Conservation (phyloP, 352 stramenopile genomes). For the Phytophthora chlamydospora region DNA sequence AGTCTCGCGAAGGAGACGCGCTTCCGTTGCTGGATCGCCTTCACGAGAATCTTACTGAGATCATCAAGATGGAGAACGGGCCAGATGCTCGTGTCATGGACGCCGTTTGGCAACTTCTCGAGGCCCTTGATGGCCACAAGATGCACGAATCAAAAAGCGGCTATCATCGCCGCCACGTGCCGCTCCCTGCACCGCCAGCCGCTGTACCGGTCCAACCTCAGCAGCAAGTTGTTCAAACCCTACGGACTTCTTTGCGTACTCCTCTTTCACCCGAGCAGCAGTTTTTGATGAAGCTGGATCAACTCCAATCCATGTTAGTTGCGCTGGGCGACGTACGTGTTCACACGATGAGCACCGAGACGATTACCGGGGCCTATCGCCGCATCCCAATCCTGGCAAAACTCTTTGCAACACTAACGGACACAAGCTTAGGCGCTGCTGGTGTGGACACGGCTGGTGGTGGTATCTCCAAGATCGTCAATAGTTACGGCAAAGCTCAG, state of each 20-base stretch:
- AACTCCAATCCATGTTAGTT: constrained; percentile 59
- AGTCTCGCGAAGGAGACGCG: constrained; percentile 15
- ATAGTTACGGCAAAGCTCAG: constrained; percentile 14
- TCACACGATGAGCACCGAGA: constrained; percentile 58
- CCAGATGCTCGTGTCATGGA: constrained; percentile 36
- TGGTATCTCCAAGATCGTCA: constrained; percentile 19
- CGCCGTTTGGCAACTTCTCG: constrained; percentile 57
- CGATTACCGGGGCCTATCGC: constrained; percentile 54
- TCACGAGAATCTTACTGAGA: constrained; percentile 54
- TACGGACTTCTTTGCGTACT: constrained; percentile 26
- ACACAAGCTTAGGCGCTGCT: constrained; percentile 48
- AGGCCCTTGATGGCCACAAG: constrained; percentile 48
- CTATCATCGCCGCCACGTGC: constrained; percentile 29
- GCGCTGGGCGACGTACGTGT: constrained; percentile 45
- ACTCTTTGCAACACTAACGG: constrained; percentile 48
- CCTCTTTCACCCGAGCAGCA: constrained; percentile 61
- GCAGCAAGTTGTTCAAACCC: constrained; percentile 1
- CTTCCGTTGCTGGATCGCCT: constrained; percentile 46
- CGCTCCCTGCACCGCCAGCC: constrained; percentile 1
- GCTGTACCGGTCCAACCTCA: constrained; percentile 1
- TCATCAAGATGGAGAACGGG: constrained; percentile 56
- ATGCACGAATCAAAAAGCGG: constrained; percentile 39
- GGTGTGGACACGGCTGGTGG: constrained; percentile 34
- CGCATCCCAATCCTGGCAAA: constrained; percentile 51
- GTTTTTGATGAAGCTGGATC: constrained; percentile 68